These are phyloP conservation scores for Bryoerythrophyllum caledonicum DNA, from an alignment of 225 moss, liverwort and hornwort species.

Conservation along the genomic window DNA sequence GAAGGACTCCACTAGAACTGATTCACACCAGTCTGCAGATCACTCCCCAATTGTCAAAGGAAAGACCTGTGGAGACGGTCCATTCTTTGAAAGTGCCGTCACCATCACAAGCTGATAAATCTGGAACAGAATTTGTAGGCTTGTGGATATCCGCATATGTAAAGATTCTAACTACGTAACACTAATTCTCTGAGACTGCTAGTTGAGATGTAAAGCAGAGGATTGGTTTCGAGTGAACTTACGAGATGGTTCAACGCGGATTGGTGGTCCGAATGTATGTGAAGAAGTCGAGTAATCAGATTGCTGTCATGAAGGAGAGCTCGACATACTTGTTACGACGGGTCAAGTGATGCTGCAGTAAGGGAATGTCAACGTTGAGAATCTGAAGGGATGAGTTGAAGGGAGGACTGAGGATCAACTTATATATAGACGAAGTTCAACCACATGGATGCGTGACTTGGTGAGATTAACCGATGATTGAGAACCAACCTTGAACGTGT, in stretches of 20 bases:
- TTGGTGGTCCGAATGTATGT: not conserved
- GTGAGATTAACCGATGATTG: not conserved
- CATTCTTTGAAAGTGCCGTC: not conserved
- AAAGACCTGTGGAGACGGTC: not conserved
- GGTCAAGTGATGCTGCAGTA: not conserved
- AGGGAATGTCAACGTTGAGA: not conserved
- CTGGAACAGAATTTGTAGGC: not conserved
- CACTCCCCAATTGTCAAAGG: not conserved
- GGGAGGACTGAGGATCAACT: not conserved
- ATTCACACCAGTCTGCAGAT: not conserved
- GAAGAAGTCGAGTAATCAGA: not conserved
- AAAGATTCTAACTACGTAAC: not conserved
- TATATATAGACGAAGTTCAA: not conserved
- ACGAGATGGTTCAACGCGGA: not conserved
- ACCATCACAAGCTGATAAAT: not conserved
- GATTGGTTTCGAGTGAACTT: conserved; percentile 1
- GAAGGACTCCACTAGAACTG: not conserved
- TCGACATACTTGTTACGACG: not conserved
- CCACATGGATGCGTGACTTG: not conserved
- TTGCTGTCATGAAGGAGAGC: conserved; percentile 6
- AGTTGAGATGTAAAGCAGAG: not conserved
- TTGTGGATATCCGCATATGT: not conserved
- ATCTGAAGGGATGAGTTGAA: not conserved
- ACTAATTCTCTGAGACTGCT: not conserved
- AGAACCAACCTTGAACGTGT: not conserved